Base-by-base conservation (phyloP, 768 basidiomycete species). In the Leucosporidium creatinivorum region DNA sequence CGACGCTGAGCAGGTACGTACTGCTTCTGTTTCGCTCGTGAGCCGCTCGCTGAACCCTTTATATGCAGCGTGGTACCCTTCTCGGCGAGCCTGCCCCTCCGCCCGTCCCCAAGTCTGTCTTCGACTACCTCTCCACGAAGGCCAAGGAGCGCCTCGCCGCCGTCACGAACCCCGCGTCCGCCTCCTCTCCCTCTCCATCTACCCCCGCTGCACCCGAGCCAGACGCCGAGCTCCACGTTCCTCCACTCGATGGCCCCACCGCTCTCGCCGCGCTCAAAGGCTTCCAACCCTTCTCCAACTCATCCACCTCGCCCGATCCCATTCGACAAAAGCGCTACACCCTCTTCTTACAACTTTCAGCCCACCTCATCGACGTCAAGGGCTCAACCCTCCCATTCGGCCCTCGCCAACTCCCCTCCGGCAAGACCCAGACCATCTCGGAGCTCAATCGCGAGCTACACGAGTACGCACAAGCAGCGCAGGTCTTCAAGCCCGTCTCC, bases 121-220 rank as follows among this genome's bases (percentile, higher is more conserved):
- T 94, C 77, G 93, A 98, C 55, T 98, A 86, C 76, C 85, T 98
- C 77, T 94, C 96, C 0, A 85, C 88, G 70, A 93, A 93, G 74
- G 91, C 94, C 74, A 84, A 86, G 64, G 93, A 96, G 67, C 86
- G 93, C 9, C 82, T 99, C n/a, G 78, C 79, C 9, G 61, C 74
- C 1, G 55, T 78, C 30, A 74, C 77, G 1, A 60, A 69, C n/a
- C 44, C 68, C 58, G 18, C 44, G 3, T 13, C 68, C 69, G 10
- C 67, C 65, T 10, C 71, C 69, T 44, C 69, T 58, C 10, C 62
- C 54, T 12, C 70, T 58, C 15, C 2, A 18, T 18, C 78, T 9
- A 61, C 74, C 17, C 77, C 77, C 30, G 68, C 74, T 26, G 74
- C 75, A n/a, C 73, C 78, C 13, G 70, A 73, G 19, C 49, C 76